Conservation (phyloP, 129 eudicot species). For the Centrapalus pauciflorus region DNA sequence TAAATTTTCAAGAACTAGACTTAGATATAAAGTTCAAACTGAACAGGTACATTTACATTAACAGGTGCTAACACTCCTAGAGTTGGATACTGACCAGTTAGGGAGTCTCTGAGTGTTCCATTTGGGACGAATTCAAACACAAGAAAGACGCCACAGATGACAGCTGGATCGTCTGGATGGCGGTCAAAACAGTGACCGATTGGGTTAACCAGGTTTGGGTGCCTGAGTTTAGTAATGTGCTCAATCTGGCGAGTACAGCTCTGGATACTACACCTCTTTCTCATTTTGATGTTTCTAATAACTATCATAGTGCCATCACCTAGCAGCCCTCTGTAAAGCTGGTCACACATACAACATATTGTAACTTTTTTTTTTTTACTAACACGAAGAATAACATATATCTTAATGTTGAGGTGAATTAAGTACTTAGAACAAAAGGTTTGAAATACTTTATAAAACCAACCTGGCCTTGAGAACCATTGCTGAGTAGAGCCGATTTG, state of each 20-base stretch:
- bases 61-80: too few species aligned
- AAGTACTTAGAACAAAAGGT: not conserved
- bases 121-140: slow-evolving; percentile 56
- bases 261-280: slow-evolving; percentile 39
- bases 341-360: slow-evolving; percentile 3
- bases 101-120: slow-evolving; percentile 44
- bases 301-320: slow-evolving; percentile 51
- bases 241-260: slow-evolving; percentile 47
- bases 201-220: slow-evolving; percentile 51
- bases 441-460: not conserved
- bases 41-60: too few species aligned
- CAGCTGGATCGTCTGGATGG: slow-evolving; percentile 40
- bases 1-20: not conserved
- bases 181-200: slow-evolving; percentile 73
- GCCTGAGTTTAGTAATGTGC: slow-evolving; percentile 52
- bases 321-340: slow-evolving; percentile 68
- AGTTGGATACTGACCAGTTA: slow-evolving; percentile 41
- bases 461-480: slow-evolving; percentile 53
- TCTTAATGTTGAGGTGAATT: not conserved
- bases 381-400: not conserved
- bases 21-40: not conserved
- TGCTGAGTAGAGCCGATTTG: slow-evolving; percentile 29
- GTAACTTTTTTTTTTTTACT: not conserved
- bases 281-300: slow-evolving; percentile 52
- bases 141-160: slow-evolving; percentile 31